phyloP scores from a whole-genome alignment of 805 yeast genomes.

The Hemisphaericaspora nanyangensis region DNA sequence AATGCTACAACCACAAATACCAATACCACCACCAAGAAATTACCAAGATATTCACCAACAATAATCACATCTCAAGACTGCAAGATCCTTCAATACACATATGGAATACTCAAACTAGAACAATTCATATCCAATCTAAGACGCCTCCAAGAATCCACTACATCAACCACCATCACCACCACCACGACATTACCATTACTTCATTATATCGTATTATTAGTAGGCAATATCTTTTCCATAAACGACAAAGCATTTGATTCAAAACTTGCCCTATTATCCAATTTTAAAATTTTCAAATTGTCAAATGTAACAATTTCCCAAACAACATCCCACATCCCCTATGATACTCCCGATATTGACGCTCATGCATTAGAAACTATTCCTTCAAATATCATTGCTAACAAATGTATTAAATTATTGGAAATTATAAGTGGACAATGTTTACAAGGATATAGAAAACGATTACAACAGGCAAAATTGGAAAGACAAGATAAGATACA shows the following conservation, averaged over 20 bases:
- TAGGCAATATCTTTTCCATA: conserved; percentile 33
- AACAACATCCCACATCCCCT: conserved; percentile 37
- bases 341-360: conserved; percentile 34
- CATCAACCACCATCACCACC: conserved; percentile 14
- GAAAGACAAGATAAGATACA: conserved; percentile 12
- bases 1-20: neutral
- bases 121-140: conserved; percentile 32
- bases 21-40: neutral
- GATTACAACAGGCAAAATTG: conserved; percentile 25
- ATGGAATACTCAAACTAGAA: conserved; percentile 46
- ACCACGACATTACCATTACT: conserved; percentile 21
- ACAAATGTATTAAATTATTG: conserved; percentile 25
- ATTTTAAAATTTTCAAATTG: conserved; percentile 23
- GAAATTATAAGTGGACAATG: conserved; percentile 24
- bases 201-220: conserved; percentile 31
- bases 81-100: conserved; percentile 55
- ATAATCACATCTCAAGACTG: conserved; percentile 9
- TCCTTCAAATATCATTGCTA: conserved; percentile 21
- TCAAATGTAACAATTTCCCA: conserved; percentile 23
- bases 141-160: conserved; percentile 19
- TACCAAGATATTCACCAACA: neutral
- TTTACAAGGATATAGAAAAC: conserved; percentile 35
- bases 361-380: conserved; percentile 28
- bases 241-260: conserved; percentile 29
- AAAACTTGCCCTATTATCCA: conserved; percentile 24